Evolutionary conservation across 169 alveolate species (phyloP).

Genomic region (Cryptosporidium felis): DNA sequence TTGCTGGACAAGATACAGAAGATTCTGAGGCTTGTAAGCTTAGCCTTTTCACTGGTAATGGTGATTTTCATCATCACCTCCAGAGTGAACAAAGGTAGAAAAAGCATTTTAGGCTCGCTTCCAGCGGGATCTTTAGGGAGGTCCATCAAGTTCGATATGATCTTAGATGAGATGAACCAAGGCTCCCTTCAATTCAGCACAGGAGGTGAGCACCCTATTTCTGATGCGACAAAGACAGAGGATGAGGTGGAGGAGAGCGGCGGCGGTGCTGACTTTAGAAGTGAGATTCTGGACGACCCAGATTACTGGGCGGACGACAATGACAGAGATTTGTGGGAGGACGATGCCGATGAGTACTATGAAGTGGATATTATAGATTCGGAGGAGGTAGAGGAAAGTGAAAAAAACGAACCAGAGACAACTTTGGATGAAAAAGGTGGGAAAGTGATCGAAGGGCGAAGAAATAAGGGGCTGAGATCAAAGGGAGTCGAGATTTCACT

Average conservation of each 20-base stretch:
- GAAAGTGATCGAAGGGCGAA: neutral
- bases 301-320: constrained; percentile 69
- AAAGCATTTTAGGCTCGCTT: neutral
- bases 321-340: constrained; percentile 56
- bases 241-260: neutral
- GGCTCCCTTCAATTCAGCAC: neutral
- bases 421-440: neutral
- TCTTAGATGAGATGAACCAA: neutral
- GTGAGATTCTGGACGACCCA: constrained; percentile 52
- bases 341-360: constrained; percentile 34
- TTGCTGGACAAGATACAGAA: constrained; percentile 35
- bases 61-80: constrained; percentile 22
- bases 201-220: neutral
- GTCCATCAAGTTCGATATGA: constrained; percentile 32
- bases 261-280: too few species aligned
- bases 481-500: constrained; percentile 42
- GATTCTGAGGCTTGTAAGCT: constrained; percentile 15
- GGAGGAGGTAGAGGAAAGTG: constrained; percentile 7
- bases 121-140: constrained; percentile 62
- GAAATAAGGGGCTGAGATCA: constrained; percentile 49
- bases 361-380: constrained; percentile 63
- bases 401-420: neutral
- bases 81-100: constrained; percentile 15
- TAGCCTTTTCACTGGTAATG: constrained; percentile 25
- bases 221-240: neutral